A percentile compares a stretch with the other conserved stretches of the same genome.
Conservation (phyloP, 371 early-diverging fungal genomes). For the Capniomyces stellatus region DNA sequence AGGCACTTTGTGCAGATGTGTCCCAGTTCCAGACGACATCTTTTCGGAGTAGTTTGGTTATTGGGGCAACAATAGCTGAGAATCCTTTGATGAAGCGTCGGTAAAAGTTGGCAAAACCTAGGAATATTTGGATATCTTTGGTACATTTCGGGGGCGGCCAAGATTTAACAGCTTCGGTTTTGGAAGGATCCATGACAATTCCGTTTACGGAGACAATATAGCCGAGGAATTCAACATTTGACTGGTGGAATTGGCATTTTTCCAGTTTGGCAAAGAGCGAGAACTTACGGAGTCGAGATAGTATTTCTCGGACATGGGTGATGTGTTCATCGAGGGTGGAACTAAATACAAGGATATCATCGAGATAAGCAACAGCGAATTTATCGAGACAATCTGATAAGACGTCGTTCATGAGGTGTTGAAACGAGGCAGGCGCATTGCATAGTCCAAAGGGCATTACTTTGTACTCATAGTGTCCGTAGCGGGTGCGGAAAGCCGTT, state of each 20-base stretch:
- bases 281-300: constrained; percentile 13
- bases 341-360: constrained; percentile 37
- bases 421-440: constrained; percentile 20
- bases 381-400: constrained; percentile 21
- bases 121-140: constrained; percentile 26
- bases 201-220: constrained; percentile 15
- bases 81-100: constrained; percentile 28
- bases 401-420: constrained; percentile 19
- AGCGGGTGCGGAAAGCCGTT: constrained; percentile 24
- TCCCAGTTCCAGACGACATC: constrained; percentile 24
- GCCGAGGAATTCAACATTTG: constrained; percentile 26
- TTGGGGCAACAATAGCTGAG: constrained; percentile 21
- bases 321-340: constrained; percentile 26
- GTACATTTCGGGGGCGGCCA: constrained; percentile 20
- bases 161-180: constrained; percentile 20
- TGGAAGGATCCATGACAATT: constrained; percentile 16
- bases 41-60: constrained; percentile 23
- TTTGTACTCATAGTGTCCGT: constrained; percentile 18
- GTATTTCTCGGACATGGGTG: constrained; percentile 18
- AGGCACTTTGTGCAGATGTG: constrained; percentile 11
- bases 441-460: constrained; percentile 28
- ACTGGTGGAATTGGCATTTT: constrained; percentile 31
- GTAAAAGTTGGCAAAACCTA: constrained; percentile 36
- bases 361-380: constrained; percentile 29
- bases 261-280: constrained; percentile 19